phyloP scores from a whole-genome alignment of 345 rosid genomes.

The Citrus mangshanensis region DNA sequence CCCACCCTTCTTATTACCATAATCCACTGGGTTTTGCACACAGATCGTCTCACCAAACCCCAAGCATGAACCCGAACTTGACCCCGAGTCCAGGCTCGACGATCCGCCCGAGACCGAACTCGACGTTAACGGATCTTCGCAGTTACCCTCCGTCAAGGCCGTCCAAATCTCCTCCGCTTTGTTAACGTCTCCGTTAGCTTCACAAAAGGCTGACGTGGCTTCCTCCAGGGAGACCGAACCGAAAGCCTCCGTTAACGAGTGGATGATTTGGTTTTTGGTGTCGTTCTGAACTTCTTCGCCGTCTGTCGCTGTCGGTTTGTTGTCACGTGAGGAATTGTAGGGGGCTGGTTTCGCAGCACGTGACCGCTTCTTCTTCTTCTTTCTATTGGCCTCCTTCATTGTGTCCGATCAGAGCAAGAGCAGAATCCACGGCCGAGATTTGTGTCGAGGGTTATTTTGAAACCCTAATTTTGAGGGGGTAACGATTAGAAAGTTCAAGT shows the following conservation, averaged over 20 bases:
- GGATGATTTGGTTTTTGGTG: conserved; percentile 10
- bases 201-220: conserved; percentile 38
- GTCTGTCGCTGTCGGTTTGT: background rate
- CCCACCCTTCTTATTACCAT: conserved; percentile 28
- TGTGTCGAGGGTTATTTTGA: background rate
- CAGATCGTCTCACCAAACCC: conserved; percentile 34
- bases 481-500: background rate
- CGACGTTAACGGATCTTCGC: conserved; percentile 44
- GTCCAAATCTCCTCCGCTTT: conserved; percentile 46
- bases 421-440: background rate
- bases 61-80: conserved; percentile 39
- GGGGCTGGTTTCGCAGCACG: conserved; percentile 18
- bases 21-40: conserved; percentile 12
- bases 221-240: conserved; percentile 52
- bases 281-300: conserved; percentile 6
- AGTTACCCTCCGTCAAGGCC: conserved; percentile 21
- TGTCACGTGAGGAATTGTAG: conserved; percentile 9
- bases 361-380: conserved; percentile 46
- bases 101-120: conserved; percentile 43
- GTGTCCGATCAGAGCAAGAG: background rate
- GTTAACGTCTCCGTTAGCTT: conserved; percentile 45
- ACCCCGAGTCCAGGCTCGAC: conserved; percentile 42
- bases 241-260: conserved; percentile 50
- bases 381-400: conserved; percentile 45
- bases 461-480: conserved; percentile 13